A percentile compares a stretch with the other conserved stretches of the same genome.
These are phyloP conservation scores for Colletotrichum simmondsii DNA, from an alignment of 2,329 filamentous ascomycete species.

Conservation along the genomic window DNA sequence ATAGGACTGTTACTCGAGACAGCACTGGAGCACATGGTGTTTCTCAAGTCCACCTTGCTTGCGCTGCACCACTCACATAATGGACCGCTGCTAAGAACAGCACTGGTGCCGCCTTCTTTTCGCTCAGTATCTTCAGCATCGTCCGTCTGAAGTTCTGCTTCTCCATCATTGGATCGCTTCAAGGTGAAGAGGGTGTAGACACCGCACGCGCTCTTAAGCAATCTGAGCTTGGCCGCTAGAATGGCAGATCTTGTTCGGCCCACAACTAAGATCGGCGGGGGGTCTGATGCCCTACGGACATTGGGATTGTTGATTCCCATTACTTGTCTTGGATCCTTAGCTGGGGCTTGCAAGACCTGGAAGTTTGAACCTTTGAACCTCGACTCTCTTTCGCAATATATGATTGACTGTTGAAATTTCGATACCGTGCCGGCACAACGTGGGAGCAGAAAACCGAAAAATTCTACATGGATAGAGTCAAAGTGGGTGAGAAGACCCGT, in stretches of 20 bases:
- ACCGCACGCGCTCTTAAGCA: slow-evolving; percentile 9
- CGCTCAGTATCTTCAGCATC: neutral
- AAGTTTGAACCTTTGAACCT: neutral
- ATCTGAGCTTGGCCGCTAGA: slow-evolving; percentile 4
- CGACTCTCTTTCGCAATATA: neutral
- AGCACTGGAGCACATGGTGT: neutral
- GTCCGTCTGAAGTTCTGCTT: neutral
- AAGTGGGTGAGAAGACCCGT: neutral
- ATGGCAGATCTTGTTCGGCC: slow-evolving; percentile 22
- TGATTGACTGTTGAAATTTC: neutral
- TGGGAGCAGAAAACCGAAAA: no score
- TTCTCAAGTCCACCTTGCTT: neutral
- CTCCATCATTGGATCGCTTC: slow-evolving; percentile 2
- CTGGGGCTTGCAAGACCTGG: neutral
- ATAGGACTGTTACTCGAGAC: no score
- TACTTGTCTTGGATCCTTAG: neutral
- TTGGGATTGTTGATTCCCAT: neutral
- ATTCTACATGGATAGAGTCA: neutral
- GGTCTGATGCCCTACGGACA: neutral
- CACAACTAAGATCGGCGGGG: slow-evolving; percentile 11
- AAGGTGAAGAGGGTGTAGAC: neutral
- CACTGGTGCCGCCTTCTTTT: neutral
- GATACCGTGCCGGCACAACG: neutral
- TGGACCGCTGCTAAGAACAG: slow-evolving; percentile 5
- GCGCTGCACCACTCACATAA: neutral